Percentiles rank a stretch among this genome's conserved stretches.
Evolutionary conservation across 148 eudicot genomes (phyloP).

Genomic region (Polygonum maritimum): DNA sequence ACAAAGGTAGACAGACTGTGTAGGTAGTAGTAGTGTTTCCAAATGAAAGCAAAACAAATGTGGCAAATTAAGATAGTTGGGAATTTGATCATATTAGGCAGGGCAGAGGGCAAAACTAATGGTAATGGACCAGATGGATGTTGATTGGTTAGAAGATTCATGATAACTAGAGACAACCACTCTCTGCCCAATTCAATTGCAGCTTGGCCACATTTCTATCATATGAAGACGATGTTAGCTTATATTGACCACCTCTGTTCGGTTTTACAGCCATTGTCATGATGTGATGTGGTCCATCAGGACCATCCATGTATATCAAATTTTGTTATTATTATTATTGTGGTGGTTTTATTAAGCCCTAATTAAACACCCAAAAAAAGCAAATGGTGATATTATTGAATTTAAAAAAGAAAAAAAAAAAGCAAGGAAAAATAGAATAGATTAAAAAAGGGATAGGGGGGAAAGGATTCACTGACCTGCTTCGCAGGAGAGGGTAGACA

Average conservation of each 20-base stretch:
- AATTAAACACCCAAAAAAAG: not conserved
- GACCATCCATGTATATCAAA: not conserved
- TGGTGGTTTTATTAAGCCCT: not conserved
- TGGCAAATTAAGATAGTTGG: too few relatives aligned
- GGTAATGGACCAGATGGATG: not conserved
- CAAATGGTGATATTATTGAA: not conserved
- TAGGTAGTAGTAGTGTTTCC: too few relatives aligned
- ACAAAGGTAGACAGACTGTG: too few relatives aligned
- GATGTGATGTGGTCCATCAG: constrained; percentile 3
- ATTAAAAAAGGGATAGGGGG: not conserved
- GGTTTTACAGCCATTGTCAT: not conserved
- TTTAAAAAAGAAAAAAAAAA: not conserved
- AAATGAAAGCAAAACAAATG: too few relatives aligned
- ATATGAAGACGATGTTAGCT: not conserved
- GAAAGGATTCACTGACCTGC: constrained; percentile 28
- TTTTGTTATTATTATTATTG: not conserved
- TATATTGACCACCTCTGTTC: not conserved
- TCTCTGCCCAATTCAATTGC: not conserved
- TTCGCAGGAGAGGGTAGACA: constrained; percentile 69
- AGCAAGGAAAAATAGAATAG: not conserved
- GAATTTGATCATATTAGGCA: not conserved
- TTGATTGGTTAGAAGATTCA: not conserved
- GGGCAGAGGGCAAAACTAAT: not conserved
- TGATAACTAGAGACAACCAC: not conserved
- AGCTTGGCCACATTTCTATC: not conserved